phyloP scores from a whole-genome alignment of 2,329 filamentous ascomycete genomes.

The Chalaropsis thielavioides region DNA sequence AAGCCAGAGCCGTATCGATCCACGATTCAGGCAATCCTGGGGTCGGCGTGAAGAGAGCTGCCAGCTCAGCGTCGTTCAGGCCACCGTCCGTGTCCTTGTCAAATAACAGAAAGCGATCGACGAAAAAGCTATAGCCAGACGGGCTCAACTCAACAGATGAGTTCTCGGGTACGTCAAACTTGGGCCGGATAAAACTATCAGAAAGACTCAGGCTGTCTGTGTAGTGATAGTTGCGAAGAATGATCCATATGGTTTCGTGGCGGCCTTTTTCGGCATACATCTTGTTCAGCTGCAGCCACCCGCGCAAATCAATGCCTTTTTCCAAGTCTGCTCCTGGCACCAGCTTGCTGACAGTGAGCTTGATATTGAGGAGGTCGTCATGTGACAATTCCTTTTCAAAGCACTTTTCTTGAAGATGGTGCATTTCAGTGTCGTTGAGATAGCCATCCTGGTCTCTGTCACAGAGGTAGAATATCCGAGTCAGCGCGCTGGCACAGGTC shows the following conservation, averaged over 20 bases:
- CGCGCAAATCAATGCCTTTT: slow-evolving; percentile 63
- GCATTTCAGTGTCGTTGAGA: slow-evolving; percentile 78
- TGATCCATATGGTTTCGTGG: slow-evolving; percentile 97
- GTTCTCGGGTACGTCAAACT: slow-evolving; percentile 84
- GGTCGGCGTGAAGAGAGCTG: slow-evolving; percentile 80
- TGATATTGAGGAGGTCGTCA: slow-evolving; percentile 82
- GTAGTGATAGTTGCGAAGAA: slow-evolving; percentile 86
- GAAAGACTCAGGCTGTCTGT: slow-evolving; percentile 88
- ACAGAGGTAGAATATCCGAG: slow-evolving; percentile 85
- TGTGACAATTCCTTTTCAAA: slow-evolving; percentile 75
- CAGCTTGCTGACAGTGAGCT: slow-evolving; percentile 62
- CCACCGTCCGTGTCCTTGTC: slow-evolving; percentile 97
- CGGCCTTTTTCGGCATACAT: slow-evolving; percentile 94
- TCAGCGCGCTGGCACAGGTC: slow-evolving; percentile 70
- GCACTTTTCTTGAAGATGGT: slow-evolving; percentile 79
- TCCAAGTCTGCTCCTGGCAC: slow-evolving; percentile 47
- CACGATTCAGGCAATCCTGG: slow-evolving; percentile 78
- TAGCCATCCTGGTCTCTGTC: slow-evolving; percentile 94
- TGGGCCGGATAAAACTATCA: slow-evolving; percentile 81
- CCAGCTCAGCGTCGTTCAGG: slow-evolving; percentile 70
- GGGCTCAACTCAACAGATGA: slow-evolving; percentile 89
- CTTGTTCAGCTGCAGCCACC: slow-evolving; percentile 84
- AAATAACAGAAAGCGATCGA: slow-evolving; percentile 86
- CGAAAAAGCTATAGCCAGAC: slow-evolving; percentile 90
- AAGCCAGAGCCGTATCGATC: slow-evolving; percentile 78